Base-by-base conservation (phyloP, 352 stramenopile species). In the Phytophthora hibernalis region DNA sequence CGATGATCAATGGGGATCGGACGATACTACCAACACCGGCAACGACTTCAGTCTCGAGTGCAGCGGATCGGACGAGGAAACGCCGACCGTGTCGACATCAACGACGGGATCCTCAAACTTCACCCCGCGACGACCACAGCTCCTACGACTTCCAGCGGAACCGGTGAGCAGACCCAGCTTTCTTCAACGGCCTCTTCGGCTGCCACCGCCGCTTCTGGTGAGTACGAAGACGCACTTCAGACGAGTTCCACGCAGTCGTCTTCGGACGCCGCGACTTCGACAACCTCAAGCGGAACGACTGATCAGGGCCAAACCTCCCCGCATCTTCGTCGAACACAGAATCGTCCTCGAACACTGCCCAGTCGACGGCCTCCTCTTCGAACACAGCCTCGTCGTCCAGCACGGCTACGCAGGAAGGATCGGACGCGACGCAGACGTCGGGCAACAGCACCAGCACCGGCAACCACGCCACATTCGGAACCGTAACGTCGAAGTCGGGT, bases 31-130 rank as follows among this genome's bases (percentile, higher is more conserved):
- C 7, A 59, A 5, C 31, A 38, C 42, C 2, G 52, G 21, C 10
- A 62, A 16, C 5, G 51, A 45, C 21, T 40, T 38, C 28, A 66
- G 52, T 40, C 51, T 69, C 9, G 61, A 69, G 15, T 69, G 61
- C 45, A 69, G 61, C 12, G 52, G 61, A 1, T 63, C 61, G 20
- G 22, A 45, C 9, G 45, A 69, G 8, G 52, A 60, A 30, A 30
- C 54, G 9, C 45, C 54, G 45, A 28, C 50, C 13, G 35, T 54
- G 30, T 24, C 51, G 40, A 55, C 50, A 18, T 66, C 52, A 15
- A 57, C 60, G 12, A 31, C 30, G 1, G 60, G 60, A 0, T 67
- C 59, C 10, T 52, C 50, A 0, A 61, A 67, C 51, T 22, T 35
- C 3, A 56, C 18, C 6, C 43, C 52, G 37, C 35, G 31, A 12